Evolutionary conservation across 106 monocot genomes (phyloP).

Genomic region (Dioscorea alata): DNA sequence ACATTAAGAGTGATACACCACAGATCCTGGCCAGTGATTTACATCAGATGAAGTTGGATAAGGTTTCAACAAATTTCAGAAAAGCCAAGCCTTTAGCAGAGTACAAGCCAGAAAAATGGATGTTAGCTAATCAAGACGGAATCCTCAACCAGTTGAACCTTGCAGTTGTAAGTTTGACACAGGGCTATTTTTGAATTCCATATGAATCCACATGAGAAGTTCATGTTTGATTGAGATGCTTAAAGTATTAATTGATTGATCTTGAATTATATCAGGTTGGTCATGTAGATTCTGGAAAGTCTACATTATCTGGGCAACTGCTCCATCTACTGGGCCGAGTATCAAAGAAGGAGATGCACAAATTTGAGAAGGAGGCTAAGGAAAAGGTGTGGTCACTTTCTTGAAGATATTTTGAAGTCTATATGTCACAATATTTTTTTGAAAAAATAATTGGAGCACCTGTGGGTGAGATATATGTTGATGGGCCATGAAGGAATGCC

Average conservation of each 20-base stretch:
- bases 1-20: constrained; percentile 6
- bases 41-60: constrained; percentile 42
- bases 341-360: constrained; percentile 91
- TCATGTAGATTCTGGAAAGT: constrained; percentile 99
- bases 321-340: constrained; percentile 74
- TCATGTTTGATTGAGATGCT: constrained; percentile 1
- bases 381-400: constrained; percentile 52
- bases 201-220: background rate
- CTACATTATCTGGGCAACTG: constrained; percentile 81
- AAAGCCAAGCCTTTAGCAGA: constrained; percentile 18
- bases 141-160: constrained; percentile 61
- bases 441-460: too few species aligned
- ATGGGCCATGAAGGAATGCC: too few species aligned
- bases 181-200: background rate
- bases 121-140: constrained; percentile 44
- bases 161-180: constrained; percentile 58
- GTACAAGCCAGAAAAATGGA: constrained; percentile 86
- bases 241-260: background rate
- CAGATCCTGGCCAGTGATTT: constrained; percentile 27
- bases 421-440: background rate
- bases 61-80: constrained; percentile 14
- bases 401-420: background rate
- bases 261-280: constrained; percentile 50
- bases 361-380: constrained; percentile 86
- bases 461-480: too few species aligned